A percentile compares a stretch with the other conserved stretches of the same genome.
Evolutionary conservation across 1,284 basidiomycete species (phyloP).

Genomic region (Marasmius fiardii): DNA sequence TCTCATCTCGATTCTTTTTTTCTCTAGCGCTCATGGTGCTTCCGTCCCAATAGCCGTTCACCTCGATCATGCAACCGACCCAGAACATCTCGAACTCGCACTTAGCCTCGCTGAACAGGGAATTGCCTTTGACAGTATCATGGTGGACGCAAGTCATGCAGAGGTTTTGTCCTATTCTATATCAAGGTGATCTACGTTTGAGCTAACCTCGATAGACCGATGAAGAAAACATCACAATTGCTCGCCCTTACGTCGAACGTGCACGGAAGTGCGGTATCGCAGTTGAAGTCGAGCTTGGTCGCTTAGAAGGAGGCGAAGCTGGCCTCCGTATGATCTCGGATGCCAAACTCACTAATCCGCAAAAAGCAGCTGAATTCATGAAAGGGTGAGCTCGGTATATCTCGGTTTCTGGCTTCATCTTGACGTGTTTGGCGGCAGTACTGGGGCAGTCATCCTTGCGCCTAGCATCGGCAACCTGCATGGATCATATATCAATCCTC

Average conservation of each 20-base stretch:
- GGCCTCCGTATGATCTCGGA: conserved; percentile 45
- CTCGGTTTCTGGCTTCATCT: not conserved
- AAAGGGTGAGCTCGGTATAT: conserved; percentile 25
- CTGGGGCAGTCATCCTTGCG: conserved; percentile 42
- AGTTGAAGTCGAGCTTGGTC: conserved; percentile 47
- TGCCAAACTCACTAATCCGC: conserved; percentile 43
- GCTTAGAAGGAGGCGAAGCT: conserved; percentile 50
- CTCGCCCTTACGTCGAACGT: conserved; percentile 42
- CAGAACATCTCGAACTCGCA: conserved; percentile 44
- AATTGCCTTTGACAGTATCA: conserved; percentile 47
- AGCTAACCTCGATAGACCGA: conserved; percentile 31
- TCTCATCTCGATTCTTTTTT: not conserved
- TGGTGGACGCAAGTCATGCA: conserved; percentile 50
- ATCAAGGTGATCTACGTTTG: not conserved
- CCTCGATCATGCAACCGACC: conserved; percentile 47
- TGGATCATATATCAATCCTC: conserved; percentile 42
- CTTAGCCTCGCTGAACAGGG: conserved; percentile 43
- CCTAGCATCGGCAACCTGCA: conserved; percentile 50
- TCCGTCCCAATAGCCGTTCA: conserved; percentile 47
- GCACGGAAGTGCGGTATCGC: conserved; percentile 38
- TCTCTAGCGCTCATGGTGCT: conserved; percentile 36
- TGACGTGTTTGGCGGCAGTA: conserved; percentile 23
- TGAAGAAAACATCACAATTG: conserved; percentile 46
- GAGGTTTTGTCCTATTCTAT: conserved; percentile 25
- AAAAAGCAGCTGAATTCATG: conserved; percentile 42